A percentile compares a stretch with the other conserved stretches of the same genome.
Evolutionary conservation across 768 basidiomycete genomes (phyloP).

Genomic region (Podaxis carcinomalis): DNA sequence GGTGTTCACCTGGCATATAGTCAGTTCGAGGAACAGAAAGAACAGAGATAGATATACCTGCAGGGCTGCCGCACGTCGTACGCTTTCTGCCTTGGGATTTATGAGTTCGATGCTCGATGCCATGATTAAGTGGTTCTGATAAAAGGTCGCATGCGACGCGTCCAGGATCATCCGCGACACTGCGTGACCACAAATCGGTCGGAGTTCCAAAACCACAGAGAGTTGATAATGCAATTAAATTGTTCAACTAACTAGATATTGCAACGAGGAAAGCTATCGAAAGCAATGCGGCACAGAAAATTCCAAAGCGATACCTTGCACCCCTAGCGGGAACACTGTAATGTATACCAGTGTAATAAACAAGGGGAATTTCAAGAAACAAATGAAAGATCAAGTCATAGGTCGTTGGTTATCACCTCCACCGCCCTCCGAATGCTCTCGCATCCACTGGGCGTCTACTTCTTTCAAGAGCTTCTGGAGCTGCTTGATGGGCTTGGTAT

Average conservation of each 20-base stretch:
- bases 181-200: conserved; percentile 7
- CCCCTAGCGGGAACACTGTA: not conserved
- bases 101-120: conserved; percentile 88
- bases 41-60: conserved; percentile 53
- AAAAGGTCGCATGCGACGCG: conserved; percentile 5
- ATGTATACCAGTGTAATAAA: not conserved
- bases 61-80: conserved; percentile 83
- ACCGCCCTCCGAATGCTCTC: conserved; percentile 19
- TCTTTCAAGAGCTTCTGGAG: conserved; percentile 45
- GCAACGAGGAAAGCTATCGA: conserved; percentile 5
- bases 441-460: conserved; percentile 43
- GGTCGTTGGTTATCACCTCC: conserved; percentile 1
- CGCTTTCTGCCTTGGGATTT: conserved; percentile 94
- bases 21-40: conserved; percentile 7
- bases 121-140: conserved; percentile 34
- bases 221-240: not conserved
- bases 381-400: not conserved
- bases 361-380: not conserved
- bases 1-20: conserved; percentile 66
- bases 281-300: conserved; percentile 6
- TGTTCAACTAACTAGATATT: not conserved
- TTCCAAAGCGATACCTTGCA: not conserved
- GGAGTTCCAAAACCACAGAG: conserved; percentile 2
- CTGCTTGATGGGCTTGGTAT: conserved; percentile 42
- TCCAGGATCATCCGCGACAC: conserved; percentile 2